phyloP scores from a whole-genome alignment of 2,329 filamentous ascomycete species.

The Chaetomiaceae sp. region DNA sequence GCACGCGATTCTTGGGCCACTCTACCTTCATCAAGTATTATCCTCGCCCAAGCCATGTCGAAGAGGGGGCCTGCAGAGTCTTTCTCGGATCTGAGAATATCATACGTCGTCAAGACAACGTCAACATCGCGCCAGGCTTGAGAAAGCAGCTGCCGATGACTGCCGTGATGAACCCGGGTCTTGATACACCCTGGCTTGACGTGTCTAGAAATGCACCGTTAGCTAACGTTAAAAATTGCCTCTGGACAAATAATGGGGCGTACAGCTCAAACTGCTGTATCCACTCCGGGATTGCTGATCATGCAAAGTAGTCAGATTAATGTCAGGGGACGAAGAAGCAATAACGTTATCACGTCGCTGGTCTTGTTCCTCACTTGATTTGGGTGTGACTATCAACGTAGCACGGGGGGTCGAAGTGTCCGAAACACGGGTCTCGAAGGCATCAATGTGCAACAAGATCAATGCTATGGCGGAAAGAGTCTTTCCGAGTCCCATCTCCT shows the following conservation, averaged over 20 bases:
- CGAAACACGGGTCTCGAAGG: conserved; percentile 5
- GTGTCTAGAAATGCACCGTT: conserved; percentile 25
- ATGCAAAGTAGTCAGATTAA: too few species aligned
- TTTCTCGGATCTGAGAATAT: conserved; percentile 27
- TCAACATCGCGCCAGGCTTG: conserved; percentile 21
- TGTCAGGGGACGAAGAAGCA: too few species aligned
- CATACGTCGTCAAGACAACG: conserved; percentile 29
- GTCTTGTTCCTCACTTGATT: conserved; percentile 10
- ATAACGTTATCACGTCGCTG: conserved; percentile 2
- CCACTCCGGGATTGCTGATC: conserved; percentile 25
- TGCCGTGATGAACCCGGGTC: conserved; percentile 19
- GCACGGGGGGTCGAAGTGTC: conserved; percentile 9
- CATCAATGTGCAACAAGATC: conserved; percentile 25
- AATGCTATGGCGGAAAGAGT: conserved; percentile 27
- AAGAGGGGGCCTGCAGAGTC: neutral
- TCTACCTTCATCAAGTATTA: conserved; percentile 36
- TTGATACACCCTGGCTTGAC: conserved; percentile 9
- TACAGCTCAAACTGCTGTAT: too few species aligned
- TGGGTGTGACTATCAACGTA: conserved; percentile 24
- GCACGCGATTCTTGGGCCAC: too few species aligned
- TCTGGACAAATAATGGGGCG: too few species aligned
- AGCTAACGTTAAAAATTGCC: too few species aligned
- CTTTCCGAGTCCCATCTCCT: conserved; percentile 35
- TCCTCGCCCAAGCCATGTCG: conserved; percentile 2
- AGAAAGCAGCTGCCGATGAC: conserved; percentile 9